Conservation (phyloP, 2,329 filamentous ascomycete genomes). For the Fusarium fracticaudum region DNA sequence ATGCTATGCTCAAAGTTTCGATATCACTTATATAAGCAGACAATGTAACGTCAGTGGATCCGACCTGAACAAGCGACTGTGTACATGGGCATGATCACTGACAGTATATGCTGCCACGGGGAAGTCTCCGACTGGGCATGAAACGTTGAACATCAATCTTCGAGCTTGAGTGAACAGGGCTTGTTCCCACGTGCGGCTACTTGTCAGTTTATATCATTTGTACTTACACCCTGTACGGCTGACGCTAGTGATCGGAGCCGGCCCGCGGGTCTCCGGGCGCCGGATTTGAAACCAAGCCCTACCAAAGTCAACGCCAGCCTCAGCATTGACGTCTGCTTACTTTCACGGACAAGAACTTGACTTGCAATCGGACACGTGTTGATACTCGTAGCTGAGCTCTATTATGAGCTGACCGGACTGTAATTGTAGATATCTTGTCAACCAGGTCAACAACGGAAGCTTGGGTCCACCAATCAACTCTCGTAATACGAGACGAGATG, state of each 20-base stretch:
- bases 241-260: background rate
- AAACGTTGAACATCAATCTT: background rate
- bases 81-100: too few relatives aligned
- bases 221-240: background rate
- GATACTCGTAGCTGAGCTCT: too few relatives aligned
- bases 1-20: too few relatives aligned
- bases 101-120: too few relatives aligned
- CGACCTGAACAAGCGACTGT: too few relatives aligned
- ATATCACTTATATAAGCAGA: too few relatives aligned
- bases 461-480: background rate
- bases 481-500: accelerated
- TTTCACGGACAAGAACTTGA: background rate
- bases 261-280: background rate
- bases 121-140: background rate
- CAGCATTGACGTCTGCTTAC: background rate
- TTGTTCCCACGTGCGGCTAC: too few relatives aligned
- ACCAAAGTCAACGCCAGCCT: background rate
- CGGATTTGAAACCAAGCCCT: too few relatives aligned
- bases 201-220: background rate
- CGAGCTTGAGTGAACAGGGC: background rate
- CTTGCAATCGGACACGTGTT: accelerated
- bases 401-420: too few relatives aligned
- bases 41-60: too few relatives aligned
- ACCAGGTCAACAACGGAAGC: background rate
- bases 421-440: background rate